Evolutionary conservation across 2,329 filamentous ascomycete species (phyloP).

Genomic region (Fusarium continuum): DNA sequence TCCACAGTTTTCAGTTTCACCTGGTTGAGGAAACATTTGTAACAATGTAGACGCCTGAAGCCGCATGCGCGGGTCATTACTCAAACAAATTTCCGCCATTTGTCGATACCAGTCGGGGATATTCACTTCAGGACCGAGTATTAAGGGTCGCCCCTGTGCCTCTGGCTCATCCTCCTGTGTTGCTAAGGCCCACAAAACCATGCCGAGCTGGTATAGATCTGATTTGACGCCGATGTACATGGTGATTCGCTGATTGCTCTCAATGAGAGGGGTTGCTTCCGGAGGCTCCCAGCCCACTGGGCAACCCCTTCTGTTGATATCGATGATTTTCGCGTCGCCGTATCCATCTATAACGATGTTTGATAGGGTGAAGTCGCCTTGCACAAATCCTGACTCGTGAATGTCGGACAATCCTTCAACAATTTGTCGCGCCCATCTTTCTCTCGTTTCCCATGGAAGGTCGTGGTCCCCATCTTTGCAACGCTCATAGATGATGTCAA

Average conservation of each 20-base stretch:
- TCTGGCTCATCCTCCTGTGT: slow-evolving; percentile 92
- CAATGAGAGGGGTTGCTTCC: slow-evolving; percentile 84
- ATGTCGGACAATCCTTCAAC: slow-evolving; percentile 89
- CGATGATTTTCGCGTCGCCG: slow-evolving; percentile 93
- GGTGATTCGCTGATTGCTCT: slow-evolving; percentile 87
- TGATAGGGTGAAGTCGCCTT: slow-evolving; percentile 95
- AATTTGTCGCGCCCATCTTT: slow-evolving; percentile 92
- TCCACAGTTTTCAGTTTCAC: slow-evolving; percentile 21
- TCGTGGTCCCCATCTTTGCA: slow-evolving; percentile 64
- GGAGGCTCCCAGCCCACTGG: slow-evolving; percentile 98
- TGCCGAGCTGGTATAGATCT: slow-evolving; percentile 93
- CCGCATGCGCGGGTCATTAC: slow-evolving; percentile 75
- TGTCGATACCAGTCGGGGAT: slow-evolving; percentile 83
- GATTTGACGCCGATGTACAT: slow-evolving; percentile 99
- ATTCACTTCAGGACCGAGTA: slow-evolving; percentile 64
- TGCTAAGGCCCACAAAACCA: slow-evolving; percentile 94
- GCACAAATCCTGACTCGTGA: slow-evolving; percentile 94
- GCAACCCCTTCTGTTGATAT: slow-evolving; percentile 97
- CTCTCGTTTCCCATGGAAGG: slow-evolving; percentile 75
- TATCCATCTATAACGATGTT: slow-evolving; percentile 93
- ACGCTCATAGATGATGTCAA: slow-evolving; percentile 89
- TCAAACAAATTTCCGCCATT: slow-evolving; percentile 80
- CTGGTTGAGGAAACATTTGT: slow-evolving; percentile 66
- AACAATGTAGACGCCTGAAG: slow-evolving; percentile 78
- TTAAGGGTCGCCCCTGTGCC: slow-evolving; percentile 75